phyloP scores from a whole-genome alignment of 768 basidiomycete genomes.

The Tylopilus sp. region DNA sequence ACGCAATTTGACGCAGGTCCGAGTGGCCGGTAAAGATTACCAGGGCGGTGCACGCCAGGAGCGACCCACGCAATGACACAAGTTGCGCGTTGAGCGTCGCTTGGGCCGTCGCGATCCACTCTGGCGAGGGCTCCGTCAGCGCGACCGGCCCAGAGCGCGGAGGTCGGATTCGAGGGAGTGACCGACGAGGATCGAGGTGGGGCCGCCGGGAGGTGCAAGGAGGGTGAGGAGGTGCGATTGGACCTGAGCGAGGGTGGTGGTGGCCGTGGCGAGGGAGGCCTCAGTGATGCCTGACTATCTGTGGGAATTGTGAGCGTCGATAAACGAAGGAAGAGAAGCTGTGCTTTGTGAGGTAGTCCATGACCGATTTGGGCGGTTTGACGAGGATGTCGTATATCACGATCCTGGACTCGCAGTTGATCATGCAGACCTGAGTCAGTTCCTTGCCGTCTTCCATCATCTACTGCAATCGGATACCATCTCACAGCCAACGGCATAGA shows the following conservation, averaged over 20 bases:
- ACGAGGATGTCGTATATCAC: conserved; percentile 89
- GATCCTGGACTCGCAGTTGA: conserved; percentile 69
- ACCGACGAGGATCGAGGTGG: conserved; percentile 79
- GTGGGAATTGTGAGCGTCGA: background rate
- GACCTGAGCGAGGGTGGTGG: conserved; percentile 75
- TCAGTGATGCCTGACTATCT: conserved; percentile 95
- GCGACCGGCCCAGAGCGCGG: no score
- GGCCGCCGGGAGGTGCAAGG: conserved; percentile 49
- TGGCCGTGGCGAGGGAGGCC: conserved; percentile 61
- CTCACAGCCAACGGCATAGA: conserved; percentile 93
- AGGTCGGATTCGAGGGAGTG: conserved; percentile 97
- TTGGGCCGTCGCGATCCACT: conserved; percentile 38
- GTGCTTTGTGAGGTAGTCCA: conserved; percentile 90
- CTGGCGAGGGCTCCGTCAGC: conserved; percentile 33
- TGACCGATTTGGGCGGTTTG: conserved; percentile 78
- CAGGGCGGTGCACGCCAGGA: conserved; percentile 79
- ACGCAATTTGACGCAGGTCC: conserved; percentile 78
- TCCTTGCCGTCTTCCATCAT: conserved; percentile 87
- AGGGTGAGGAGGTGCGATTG: conserved; percentile 67
- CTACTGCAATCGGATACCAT: conserved; percentile 78
- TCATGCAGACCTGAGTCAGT: conserved; percentile 78
- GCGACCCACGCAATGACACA: conserved; percentile 53
- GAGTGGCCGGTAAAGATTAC: conserved; percentile 87
- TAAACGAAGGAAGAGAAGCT: conserved; percentile 6
- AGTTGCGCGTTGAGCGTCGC: conserved; percentile 60